A percentile compares a stretch with the other conserved stretches of the same genome.
Evolutionary conservation across 2,329 filamentous ascomycete species (phyloP).

Genomic region (Monosporascus sp.): DNA sequence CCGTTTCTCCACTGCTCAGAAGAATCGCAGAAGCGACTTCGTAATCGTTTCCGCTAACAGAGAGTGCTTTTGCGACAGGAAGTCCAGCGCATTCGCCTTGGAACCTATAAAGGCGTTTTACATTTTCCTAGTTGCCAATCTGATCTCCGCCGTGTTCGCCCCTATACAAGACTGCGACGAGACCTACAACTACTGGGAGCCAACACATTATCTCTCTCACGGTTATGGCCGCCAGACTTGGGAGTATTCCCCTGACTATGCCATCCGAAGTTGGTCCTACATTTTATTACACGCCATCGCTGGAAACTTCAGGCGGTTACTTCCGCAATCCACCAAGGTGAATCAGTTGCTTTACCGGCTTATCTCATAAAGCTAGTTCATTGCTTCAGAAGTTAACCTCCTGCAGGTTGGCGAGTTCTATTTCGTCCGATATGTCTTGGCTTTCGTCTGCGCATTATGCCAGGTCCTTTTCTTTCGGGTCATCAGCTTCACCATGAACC

Average conservation of each 20-base stretch:
- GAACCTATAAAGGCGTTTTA: conserved; percentile 75
- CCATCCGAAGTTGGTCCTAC: conserved; percentile 94
- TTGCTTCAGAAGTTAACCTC: background rate
- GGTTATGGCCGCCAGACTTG: conserved; percentile 94
- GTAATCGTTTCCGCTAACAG: conserved; percentile 5
- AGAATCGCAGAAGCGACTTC: background rate
- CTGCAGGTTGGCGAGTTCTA: conserved; percentile 71
- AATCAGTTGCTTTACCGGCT: conserved; percentile 1
- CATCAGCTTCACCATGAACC: conserved; percentile 70
- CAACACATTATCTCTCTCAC: conserved; percentile 87
- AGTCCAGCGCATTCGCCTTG: conserved; percentile 55
- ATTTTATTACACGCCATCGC: conserved; percentile 70
- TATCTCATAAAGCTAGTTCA: background rate
- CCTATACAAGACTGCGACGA: conserved; percentile 98
- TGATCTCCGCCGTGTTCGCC: conserved; percentile 72
- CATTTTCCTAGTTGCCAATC: conserved; percentile 67
- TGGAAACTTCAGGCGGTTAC: conserved; percentile 59
- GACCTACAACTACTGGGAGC: conserved; percentile 99
- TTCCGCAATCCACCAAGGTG: conserved; percentile 57
- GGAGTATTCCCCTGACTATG: conserved; percentile 95
- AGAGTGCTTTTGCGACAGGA: conserved; percentile 22
- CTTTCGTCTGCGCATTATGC: conserved; percentile 70
- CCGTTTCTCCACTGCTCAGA: background rate
- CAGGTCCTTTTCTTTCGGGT: conserved; percentile 78
- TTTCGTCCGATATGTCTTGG: conserved; percentile 71